Evolutionary conservation across 768 basidiomycete species (phyloP).

Genomic region (Boletus subcaerulescens): DNA sequence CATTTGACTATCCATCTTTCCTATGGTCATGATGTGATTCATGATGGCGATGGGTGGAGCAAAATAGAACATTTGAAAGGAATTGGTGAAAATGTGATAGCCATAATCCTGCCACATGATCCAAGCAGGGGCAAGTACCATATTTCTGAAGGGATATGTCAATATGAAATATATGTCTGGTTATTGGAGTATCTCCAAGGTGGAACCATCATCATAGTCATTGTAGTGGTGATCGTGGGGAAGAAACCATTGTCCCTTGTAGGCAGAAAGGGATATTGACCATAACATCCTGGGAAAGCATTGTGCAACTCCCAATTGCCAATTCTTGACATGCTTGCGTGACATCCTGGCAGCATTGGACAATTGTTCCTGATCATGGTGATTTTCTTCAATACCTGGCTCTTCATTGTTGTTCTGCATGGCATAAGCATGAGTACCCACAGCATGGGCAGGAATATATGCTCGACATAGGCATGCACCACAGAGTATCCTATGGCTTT

Average conservation of each 20-base stretch:
- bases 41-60: not conserved
- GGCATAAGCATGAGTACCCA: no score
- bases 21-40: not conserved
- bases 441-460: no score
- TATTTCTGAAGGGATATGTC: not conserved
- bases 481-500: not conserved
- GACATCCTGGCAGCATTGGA: not conserved
- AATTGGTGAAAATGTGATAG: not conserved
- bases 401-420: no score
- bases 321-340: not conserved
- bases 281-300: not conserved
- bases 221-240: not conserved
- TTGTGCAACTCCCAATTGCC: not conserved
- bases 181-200: conserved; percentile 5
- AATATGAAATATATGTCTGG: not conserved
- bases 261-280: not conserved
- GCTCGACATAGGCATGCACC: not conserved
- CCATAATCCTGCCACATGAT: conserved; percentile 11
- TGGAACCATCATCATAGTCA: conserved; percentile 6
- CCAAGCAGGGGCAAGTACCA: not conserved
- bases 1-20: not conserved
- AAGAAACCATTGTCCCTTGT: not conserved
- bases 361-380: no score
- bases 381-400: no score
- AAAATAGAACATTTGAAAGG: conserved; percentile 9